Base-by-base conservation (phyloP, 202 grass and related monocot genomes). In the Brachypodium distachyon region DNA sequence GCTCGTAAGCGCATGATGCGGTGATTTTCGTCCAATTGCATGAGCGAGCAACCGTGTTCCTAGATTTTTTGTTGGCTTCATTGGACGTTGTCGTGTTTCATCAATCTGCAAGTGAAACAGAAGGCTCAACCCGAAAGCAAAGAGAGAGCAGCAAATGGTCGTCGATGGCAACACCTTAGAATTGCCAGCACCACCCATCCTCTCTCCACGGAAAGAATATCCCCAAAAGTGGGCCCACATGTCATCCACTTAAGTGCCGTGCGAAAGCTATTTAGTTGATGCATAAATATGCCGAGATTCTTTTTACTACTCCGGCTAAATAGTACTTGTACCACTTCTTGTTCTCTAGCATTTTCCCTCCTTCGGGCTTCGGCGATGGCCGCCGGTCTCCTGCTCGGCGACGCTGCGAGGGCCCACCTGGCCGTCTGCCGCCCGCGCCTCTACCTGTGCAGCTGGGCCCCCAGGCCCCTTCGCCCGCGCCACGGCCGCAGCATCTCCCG, bases 351-450 rank as follows among this genome's bases (percentile, higher is more conserved):
- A 9, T 23, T 23, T 12, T 3, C 31, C 32, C 22, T 7, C 11
- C 29, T 17, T 66, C 3, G 2, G 33, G 33, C 66, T 64, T 40
- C 66, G 78, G 76, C 73, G 63, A 97, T 97, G 94, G 83, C 83
- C 72, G 85, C 80, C 76, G 84, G 80, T 65, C 53, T 98, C 51
- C 73, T 98, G 27, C 80, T 94, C 67, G 91, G 95, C 64, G 93
- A 92, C 54, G 75, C 88, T 84, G 28, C 84, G 43, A 80, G 86
- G 25, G 28, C 28, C 14, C 82, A 86, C 72, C 38, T 32, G 29
- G 11, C 70, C 55, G 1, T 37, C 0, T 31, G 41, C 50, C 44
- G 73, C 17, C 18, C 73, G 43, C 56, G 37, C 36, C 70, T 58
- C 10, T 72, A 13, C 78, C 74, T 33, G 23, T 67, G 74, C 48